Evolutionary conservation across 306 rosid species (phyloP), one percentile per base, ranked within the genome.

Genomic region (Pyrus bretschneideri): DNA sequence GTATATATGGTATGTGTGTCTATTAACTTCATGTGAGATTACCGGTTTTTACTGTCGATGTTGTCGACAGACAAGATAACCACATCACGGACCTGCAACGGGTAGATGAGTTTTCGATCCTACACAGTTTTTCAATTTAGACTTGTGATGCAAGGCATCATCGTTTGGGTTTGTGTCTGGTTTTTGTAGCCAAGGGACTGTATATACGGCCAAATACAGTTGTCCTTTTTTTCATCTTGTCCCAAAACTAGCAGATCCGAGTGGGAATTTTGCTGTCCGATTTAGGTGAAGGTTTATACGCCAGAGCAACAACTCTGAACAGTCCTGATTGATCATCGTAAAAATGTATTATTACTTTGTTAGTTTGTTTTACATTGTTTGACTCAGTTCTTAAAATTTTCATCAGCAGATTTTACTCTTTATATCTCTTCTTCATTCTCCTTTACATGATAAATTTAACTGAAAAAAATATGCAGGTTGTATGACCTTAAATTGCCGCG

Each of bases 261-360:
- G 31, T 83, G 87, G 80, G 90, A 92, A 49, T 90, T 95, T 83
- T 89, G 92, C 57, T 92, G 87, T 85, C 69, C 88, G 82, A 91
- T 95, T 86, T 85, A 90, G 68, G 93, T 11, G 99, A 95, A 82
- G 99, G 87, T 55, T 90, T 92, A 60, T 86, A 88, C 90, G 97
- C 96, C 21, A 97, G 97, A 27, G 97, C 99, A 54, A 92, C 97
- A 2, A 95, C 99, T 45, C 85, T 95, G 38, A 95, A 95, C 88
- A 91, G 91, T 81, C 97, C 97, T 61, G 99, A 95, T 79, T 57
- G 12, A n/a, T 57, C 23, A 21, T 57, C 62, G 22, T n/a, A 19
- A n/a, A 22, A 22, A 15, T 1, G 1, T 15, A 49, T 49, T 57
- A 57, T n/a, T 57, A n/a, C 61, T 57, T 57, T 57, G 29, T 57